Evolutionary conservation across 495 filamentous ascomycete genomes (phyloP), one percentile per base, ranked within the genome.

Genomic region (Xylaria nigripes): DNA sequence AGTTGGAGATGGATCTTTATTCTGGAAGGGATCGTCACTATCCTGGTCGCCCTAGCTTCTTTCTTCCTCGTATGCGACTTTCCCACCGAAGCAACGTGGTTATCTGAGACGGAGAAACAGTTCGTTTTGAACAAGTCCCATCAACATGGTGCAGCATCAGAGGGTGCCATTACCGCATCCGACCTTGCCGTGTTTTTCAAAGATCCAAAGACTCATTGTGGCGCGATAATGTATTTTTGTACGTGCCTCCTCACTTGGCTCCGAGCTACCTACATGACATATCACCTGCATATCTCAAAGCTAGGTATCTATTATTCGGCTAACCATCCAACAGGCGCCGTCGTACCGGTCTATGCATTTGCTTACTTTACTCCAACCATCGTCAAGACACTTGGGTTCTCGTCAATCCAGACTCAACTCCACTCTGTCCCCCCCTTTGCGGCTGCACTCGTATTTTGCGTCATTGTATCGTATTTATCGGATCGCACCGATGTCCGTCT

Each of bases 191-290:
- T n/a, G n/a, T n/a, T n/a, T n/a, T n/a, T n/a, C n/a, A n/a, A n/a
- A n/a, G n/a, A n/a, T n/a, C 62, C 41, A 70, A 70, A 30, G 85
- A 88, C 38, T 69, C 87, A 3, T 47, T 78, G 12, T 24, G 87
- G 80, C 34, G 86, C 81, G 0, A 71, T 90, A 54, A 87, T 89
- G 85, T 89, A 89, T 65, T 86, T 86, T 47, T 80, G 82, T 25
- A 54, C 40, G 65, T 49, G 4, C 27, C 27, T 9, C 4, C 9
- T 4, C 27, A 29, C 4, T 29, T 29, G 4, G 27, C 27, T n/a
- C n/a, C n/a, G n/a, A n/a, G n/a, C n/a, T n/a, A n/a, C n/a, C n/a
- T n/a, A n/a, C n/a, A n/a, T n/a, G n/a, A n/a, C n/a, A n/a, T n/a
- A n/a, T n/a, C n/a, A n/a, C n/a, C n/a, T n/a, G n/a, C n/a, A n/a